Base-by-base conservation (phyloP, 2,329 filamentous ascomycete species). In the Acarospora socialis region DNA sequence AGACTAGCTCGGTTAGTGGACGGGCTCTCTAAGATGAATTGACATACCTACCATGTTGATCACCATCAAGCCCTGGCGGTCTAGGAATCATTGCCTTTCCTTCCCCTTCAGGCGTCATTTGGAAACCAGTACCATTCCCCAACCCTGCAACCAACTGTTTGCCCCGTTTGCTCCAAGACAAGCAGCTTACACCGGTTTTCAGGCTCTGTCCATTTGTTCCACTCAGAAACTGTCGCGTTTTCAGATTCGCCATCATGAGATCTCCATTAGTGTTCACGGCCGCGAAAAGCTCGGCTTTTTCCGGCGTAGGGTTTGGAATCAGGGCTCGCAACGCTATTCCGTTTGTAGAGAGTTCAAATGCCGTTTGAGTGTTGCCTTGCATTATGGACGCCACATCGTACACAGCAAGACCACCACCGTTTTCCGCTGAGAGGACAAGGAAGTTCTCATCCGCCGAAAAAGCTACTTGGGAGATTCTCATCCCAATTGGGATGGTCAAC, bases 111-210 rank as follows among this genome's bases (percentile, higher is more conserved):
- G 80, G 81, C 5, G 81, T 83, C 70, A 95, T 77, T 53, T 94
- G 86, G 34, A 70, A 69, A 32, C 79, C 75, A 8, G 74, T 76
- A 36, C 90, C 90, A 55, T 94, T 73, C 5, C 66, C 74, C 44
- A 90, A 63, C 10, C 92, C 90, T 43, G 82, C 86, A 26, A 92
- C 77, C 25, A 98, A 63, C 51, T 95, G 87, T 53, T 93, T 98
- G 28, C 90, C 90, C 51, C 77, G 82, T 38, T 73, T 78, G 53
- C 90, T 98, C 90, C 92, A 98, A 34, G 81, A 77, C 4, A 82
- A 69, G 47, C 80, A 90, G 50, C 77, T 84, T 17, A 92, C 86
- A 28, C 79, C 76, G 17, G 69, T 63, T 47, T 77, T 81, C 41
- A 92, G 61, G 1, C 76, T 60, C 46, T 61, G 67, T 20, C 81